Evolutionary conservation across 352 stramenopile genomes (phyloP).

Genomic region (Thalassiosira mediterranea): DNA sequence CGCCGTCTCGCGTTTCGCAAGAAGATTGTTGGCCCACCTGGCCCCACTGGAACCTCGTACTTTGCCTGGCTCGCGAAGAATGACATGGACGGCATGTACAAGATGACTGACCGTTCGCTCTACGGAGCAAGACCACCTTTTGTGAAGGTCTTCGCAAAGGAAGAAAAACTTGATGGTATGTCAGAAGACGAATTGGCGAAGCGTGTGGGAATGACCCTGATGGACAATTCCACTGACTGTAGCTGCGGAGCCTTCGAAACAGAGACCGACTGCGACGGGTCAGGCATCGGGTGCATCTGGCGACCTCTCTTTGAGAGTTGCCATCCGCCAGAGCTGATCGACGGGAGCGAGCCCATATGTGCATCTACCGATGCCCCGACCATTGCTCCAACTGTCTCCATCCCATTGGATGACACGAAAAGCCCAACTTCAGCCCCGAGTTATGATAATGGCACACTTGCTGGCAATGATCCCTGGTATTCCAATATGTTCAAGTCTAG

Average conservation of each 20-base stretch:
- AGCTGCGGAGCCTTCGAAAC: conserved; percentile 60
- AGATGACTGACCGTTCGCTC: conserved; percentile 62
- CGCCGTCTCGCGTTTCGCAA: conserved; percentile 51
- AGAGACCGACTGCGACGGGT: conserved; percentile 53
- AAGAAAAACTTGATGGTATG: conserved; percentile 67
- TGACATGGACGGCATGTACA: conserved; percentile 64
- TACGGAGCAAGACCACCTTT: conserved; percentile 58
- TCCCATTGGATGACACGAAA: conserved; percentile 39
- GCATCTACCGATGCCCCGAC: conserved; percentile 50
- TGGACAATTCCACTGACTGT: conserved; percentile 60
- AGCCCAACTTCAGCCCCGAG: too few relatives aligned
- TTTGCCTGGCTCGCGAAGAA: conserved; percentile 49
- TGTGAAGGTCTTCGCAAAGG: conserved; percentile 63
- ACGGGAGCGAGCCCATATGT: conserved; percentile 61
- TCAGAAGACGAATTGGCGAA: conserved; percentile 58
- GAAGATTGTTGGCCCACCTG: conserved; percentile 62
- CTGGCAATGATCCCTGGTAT: conserved; percentile 56
- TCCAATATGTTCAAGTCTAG: conserved; percentile 56
- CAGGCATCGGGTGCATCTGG: conserved; percentile 58
- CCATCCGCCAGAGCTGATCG: conserved; percentile 64
- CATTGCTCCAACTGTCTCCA: conserved; percentile 53
- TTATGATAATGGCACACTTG: conserved; percentile 5
- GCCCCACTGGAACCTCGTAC: conserved; percentile 62
- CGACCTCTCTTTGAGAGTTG: conserved; percentile 63
- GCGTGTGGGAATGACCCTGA: conserved; percentile 46